A percentile compares a stretch with the other conserved stretches of the same genome.
phyloP scores from a whole-genome alignment of 2,329 filamentous ascomycete species.

The Pseudogymnoascus sp. region DNA sequence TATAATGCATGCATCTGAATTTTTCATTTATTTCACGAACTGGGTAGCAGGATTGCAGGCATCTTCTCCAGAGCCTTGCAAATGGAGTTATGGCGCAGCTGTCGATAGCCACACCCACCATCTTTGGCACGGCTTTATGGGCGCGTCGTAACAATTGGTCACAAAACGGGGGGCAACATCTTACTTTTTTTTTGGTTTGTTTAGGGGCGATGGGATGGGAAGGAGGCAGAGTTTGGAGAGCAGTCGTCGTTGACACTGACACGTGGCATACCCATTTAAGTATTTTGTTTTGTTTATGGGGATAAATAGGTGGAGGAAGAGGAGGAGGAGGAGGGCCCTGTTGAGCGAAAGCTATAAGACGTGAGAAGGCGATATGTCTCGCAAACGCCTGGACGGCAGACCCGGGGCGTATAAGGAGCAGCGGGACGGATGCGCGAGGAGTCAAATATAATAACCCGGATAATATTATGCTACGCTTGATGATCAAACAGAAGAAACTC shows the following conservation, averaged over 20 bases:
- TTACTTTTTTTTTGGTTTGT: neutral
- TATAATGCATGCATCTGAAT: conserved; percentile 1
- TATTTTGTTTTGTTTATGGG: conserved; percentile 5
- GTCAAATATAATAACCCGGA: conserved; percentile 5
- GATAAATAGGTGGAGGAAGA: conserved; percentile 5
- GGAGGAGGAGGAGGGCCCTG: neutral
- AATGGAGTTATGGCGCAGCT: conserved; percentile 6
- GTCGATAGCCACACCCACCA: conserved; percentile 1
- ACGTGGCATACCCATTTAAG: conserved; percentile 7
- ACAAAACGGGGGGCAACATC: neutral
- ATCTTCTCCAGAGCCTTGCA: neutral
- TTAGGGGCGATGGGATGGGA: neutral
- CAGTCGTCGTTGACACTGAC: conserved; percentile 8
- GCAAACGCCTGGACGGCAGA: conserved; percentile 8
- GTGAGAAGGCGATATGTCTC: neutral
- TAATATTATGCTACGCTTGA: conserved; percentile 7
- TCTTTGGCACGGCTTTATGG: conserved; percentile 4
- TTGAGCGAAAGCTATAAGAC: conserved; percentile 7
- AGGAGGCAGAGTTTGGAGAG: conserved; percentile 6
- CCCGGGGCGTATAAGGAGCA: neutral
- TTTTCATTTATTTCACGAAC: neutral
- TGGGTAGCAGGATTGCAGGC: neutral
- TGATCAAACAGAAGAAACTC: neutral
- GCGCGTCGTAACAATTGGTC: conserved; percentile 1
- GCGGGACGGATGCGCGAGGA: neutral